Percentiles rank a stretch among this genome's conserved stretches.
These are phyloP conservation scores for Graphilbum sp. DNA, from an alignment of 2,329 filamentous ascomycete genomes.

Conservation along the genomic window DNA sequence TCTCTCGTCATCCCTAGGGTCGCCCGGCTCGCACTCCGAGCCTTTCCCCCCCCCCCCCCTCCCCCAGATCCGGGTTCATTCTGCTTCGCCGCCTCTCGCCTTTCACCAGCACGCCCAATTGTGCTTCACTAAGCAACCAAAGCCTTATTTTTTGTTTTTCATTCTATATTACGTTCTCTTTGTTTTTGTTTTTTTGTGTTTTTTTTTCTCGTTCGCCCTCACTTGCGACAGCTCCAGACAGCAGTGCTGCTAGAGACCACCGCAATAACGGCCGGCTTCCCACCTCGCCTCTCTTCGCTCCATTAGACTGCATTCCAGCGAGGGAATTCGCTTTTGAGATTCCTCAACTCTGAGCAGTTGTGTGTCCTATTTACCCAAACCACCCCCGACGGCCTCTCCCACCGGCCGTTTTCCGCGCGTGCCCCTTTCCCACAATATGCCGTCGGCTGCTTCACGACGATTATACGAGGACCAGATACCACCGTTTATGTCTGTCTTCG, in stretches of 20 bases:
- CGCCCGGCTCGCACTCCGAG: neutral
- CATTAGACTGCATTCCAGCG: neutral
- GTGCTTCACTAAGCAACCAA: neutral
- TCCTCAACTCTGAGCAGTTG: too few relatives aligned
- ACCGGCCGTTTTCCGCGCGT: too few relatives aligned
- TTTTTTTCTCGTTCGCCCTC: neutral
- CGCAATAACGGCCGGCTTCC: neutral
- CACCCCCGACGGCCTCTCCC: too few relatives aligned
- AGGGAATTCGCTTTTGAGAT: too few relatives aligned
- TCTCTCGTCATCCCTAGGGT: too few relatives aligned
- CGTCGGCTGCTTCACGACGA: slow-evolving; percentile 42
- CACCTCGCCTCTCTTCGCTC: neutral
- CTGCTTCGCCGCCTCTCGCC: neutral
- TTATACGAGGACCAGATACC: slow-evolving; percentile 56
- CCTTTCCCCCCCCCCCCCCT: neutral
- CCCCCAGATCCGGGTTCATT: neutral
- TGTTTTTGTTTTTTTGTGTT: neutral
- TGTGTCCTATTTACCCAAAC: neutral
- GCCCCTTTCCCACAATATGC: slow-evolving; percentile 19
- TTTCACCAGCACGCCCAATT: neutral
- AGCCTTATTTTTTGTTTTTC: neutral
- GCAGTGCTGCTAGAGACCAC: neutral
- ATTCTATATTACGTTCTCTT: neutral
- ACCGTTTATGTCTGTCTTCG: slow-evolving; percentile 62
- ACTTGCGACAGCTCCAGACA: neutral